Base-by-base conservation (phyloP, 257 asterid genomes). In the Solanum lignicaule region DNA sequence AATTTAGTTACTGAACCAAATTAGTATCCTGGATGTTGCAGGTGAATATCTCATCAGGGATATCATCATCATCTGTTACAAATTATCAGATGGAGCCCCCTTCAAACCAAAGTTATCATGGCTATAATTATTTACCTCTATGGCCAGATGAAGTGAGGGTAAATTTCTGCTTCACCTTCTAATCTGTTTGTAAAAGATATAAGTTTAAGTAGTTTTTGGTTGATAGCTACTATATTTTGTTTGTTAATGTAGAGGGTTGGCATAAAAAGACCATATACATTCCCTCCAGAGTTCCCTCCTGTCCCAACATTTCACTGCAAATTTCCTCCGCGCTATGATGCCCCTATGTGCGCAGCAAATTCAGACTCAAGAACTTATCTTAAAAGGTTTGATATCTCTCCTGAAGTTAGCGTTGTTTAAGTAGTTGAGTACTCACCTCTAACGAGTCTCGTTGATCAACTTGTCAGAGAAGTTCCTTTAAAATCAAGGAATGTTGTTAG, bases 61-160 rank as follows among this genome's bases (percentile, higher is more conserved):
- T 93, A 86, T 91, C 94, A 78, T 87, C 94, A 86, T 76, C 97
- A n/a, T 89, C 98, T 73, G 88, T 89, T 33, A 35, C 81, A 46
- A 91, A 88, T 90, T 90, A 88, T 85, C 98, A 89, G 89, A 92
- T 91, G 93, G 99, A 96, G 99, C 98, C 95, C 99, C 98, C 98
- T 96, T 96, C 98, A 94, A 96, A 93, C 98, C 99, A 95, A 96
- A 96, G 90, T 88, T 90, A 88, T 74, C 92, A 88, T 32, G 89
- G 88, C 48, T 89, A 85, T 91, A 92, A 85, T 85, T 92, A 92
- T 73, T 68, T 90, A 33, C 92, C 92, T 35, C 86, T 91, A 60
- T 91, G 91, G 90, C 90, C 91, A 8, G 98, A 93, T 88, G 98
- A 94, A 82, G 96, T 92, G 78, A 95, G 94, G 99, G 99, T 94